phyloP scores from a whole-genome alignment of 2,329 filamentous ascomycete species.

The Lecanicillium sp. region DNA sequence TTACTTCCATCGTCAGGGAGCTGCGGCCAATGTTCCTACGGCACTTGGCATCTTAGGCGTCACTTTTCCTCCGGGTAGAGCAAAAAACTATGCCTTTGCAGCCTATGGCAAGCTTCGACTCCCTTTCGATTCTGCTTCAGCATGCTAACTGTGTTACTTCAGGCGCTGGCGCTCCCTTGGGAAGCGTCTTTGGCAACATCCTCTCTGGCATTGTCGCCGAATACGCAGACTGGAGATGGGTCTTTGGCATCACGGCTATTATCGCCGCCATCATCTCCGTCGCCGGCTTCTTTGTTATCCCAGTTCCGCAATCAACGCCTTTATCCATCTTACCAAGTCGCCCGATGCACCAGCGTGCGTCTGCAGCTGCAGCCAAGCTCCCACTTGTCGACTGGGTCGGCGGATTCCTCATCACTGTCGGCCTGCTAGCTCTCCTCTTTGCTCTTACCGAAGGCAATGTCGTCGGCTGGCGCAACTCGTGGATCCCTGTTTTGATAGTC shows the following conservation, averaged over 20 bases:
- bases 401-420: conserved; percentile 52
- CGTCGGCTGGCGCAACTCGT: conserved; percentile 56
- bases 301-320: conserved; percentile 15
- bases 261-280: conserved; percentile 48
- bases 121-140: not conserved
- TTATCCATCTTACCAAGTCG: conserved; percentile 19
- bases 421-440: conserved; percentile 55
- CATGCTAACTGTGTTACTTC: not conserved
- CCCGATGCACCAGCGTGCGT: conserved; percentile 19
- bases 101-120: conserved; percentile 48
- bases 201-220: conserved; percentile 55
- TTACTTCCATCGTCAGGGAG: conserved; percentile 33
- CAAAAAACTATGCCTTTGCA: conserved; percentile 64
- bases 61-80: conserved; percentile 57
- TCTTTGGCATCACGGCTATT: conserved; percentile 57
- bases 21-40: conserved; percentile 61
- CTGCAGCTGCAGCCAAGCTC: conserved; percentile 24
- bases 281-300: conserved; percentile 52
- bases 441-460: conserved; percentile 62
- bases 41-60: conserved; percentile 62
- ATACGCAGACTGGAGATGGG: conserved; percentile 57
- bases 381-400: conserved; percentile 57
- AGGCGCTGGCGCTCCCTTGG: conserved; percentile 57
- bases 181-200: conserved; percentile 56
- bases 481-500: conserved; percentile 52